Percentiles rank a stretch among this genome's conserved stretches.
Evolutionary conservation across 176 grass and related monocot genomes (phyloP).

Genomic region (Leersia perrieri): DNA sequence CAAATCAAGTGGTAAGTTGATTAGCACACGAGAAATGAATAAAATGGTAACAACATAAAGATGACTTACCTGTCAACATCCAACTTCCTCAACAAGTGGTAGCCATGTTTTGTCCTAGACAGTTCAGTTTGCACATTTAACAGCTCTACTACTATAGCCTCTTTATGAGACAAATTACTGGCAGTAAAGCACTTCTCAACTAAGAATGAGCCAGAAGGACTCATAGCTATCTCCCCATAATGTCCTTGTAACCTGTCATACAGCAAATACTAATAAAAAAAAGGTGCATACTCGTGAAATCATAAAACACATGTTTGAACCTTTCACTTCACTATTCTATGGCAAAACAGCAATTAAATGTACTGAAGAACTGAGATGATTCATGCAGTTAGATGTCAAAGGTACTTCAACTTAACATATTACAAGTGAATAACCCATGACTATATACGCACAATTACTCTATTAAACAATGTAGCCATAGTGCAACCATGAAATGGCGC

Average conservation of each 20-base stretch:
- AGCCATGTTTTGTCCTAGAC: slow-evolving; percentile 71
- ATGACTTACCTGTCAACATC: slow-evolving; percentile 75
- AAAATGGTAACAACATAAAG: not conserved
- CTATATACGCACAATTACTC: not conserved
- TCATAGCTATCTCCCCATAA: slow-evolving; percentile 79
- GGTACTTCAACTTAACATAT: not conserved
- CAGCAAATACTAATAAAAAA: slow-evolving; percentile 18
- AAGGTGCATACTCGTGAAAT: not conserved
- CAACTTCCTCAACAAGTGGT: slow-evolving; percentile 88
- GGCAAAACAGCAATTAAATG: slow-evolving; percentile 3
- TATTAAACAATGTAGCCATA: not conserved
- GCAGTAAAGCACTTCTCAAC: slow-evolving; percentile 90
- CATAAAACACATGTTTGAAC: not conserved
- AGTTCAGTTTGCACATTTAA: slow-evolving; percentile 59
- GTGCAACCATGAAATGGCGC: not conserved
- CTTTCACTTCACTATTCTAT: not conserved
- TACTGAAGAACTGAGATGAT: not conserved
- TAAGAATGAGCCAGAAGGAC: slow-evolving; percentile 76
- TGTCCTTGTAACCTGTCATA: slow-evolving; percentile 65
- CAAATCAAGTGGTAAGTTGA: not conserved
- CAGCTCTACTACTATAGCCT: slow-evolving; percentile 70
- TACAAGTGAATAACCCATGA: not conserved
- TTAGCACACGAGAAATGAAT: not conserved
- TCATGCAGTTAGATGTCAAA: slow-evolving; percentile 9
- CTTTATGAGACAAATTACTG: slow-evolving; percentile 81